Evolutionary conservation across 2,329 filamentous ascomycete species (phyloP).

Genomic region (Grosmannia clavigera): DNA sequence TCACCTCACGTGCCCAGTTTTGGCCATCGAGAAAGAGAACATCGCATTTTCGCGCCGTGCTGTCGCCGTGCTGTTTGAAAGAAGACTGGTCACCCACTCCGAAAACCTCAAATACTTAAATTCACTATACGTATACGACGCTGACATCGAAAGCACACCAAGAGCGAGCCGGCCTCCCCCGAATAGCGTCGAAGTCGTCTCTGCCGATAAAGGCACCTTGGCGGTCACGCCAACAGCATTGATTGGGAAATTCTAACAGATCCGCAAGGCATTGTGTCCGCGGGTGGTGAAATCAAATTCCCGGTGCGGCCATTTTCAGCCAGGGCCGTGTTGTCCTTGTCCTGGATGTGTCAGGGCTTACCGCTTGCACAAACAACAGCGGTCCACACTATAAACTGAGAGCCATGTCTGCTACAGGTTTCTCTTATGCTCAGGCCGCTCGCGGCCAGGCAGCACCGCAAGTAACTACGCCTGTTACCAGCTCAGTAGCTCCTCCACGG

Average conservation of each 20-base stretch:
- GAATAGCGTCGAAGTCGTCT: not conserved
- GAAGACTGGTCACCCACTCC: not conserved
- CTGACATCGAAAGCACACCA: not conserved
- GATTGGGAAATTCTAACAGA: not conserved
- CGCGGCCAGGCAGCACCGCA: constrained; percentile 54
- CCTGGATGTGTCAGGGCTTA: not conserved
- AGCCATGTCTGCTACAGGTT: constrained; percentile 45
- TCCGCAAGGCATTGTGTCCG: not conserved
- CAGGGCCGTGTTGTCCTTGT: not conserved
- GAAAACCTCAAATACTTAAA: not conserved
- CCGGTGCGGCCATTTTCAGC: not conserved
- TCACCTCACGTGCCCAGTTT: not conserved
- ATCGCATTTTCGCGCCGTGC: not conserved
- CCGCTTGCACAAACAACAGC: not conserved
- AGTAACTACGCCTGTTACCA: constrained; percentile 20
- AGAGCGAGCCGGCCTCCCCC: not conserved
- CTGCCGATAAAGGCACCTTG: not conserved
- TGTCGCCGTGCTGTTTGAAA: not conserved
- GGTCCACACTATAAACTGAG: not conserved
- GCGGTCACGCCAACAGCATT: constrained; percentile 1
- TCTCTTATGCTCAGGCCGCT: constrained; percentile 93
- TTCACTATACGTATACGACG: not conserved
- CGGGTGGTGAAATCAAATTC: constrained; percentile 4
- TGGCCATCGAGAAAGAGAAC: not conserved
- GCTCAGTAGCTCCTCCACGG: constrained; percentile 18